These are phyloP conservation scores for Litchi chinensis DNA, from an alignment of 345 rosid genomes.

Conservation along the genomic window DNA sequence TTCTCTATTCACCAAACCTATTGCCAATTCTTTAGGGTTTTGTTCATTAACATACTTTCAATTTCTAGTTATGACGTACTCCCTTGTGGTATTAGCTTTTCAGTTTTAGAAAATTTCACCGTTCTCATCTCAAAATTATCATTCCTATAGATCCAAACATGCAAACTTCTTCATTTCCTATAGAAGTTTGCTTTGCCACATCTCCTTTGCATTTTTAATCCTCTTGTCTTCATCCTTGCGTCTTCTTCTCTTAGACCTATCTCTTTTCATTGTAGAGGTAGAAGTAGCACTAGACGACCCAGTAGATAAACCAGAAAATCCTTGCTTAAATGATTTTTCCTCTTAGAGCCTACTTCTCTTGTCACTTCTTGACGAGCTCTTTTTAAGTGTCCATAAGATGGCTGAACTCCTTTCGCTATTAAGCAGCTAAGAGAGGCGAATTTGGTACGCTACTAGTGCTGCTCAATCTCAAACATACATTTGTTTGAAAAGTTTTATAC, in stretches of 20 bases:
- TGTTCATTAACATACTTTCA: too few relatives aligned
- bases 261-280: not conserved
- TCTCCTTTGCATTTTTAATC: conserved; percentile 3
- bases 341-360: conserved; percentile 4
- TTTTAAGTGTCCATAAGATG: conserved; percentile 27
- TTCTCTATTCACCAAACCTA: too few relatives aligned
- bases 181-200: not conserved
- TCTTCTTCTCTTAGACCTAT: conserved; percentile 3
- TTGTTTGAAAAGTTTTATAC: too few relatives aligned
- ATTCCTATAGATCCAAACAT: not conserved
- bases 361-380: conserved; percentile 23
- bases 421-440: conserved; percentile 3
- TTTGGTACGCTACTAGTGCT: too few relatives aligned
- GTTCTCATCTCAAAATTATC: not conserved
- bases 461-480: too few relatives aligned
- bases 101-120: not conserved
- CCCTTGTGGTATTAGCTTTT: too few relatives aligned
- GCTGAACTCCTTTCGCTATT: conserved; percentile 20
- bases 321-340: too few relatives aligned
- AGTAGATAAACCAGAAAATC: not conserved
- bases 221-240: not conserved
- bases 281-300: not conserved
- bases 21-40: too few relatives aligned
- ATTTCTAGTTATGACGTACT: too few relatives aligned
- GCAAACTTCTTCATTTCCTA: not conserved